Percentiles rank a stretch among this genome's conserved stretches.
Evolutionary conservation across 1,284 basidiomycete species (phyloP).

Genomic region (Rhizopogon parksii): DNA sequence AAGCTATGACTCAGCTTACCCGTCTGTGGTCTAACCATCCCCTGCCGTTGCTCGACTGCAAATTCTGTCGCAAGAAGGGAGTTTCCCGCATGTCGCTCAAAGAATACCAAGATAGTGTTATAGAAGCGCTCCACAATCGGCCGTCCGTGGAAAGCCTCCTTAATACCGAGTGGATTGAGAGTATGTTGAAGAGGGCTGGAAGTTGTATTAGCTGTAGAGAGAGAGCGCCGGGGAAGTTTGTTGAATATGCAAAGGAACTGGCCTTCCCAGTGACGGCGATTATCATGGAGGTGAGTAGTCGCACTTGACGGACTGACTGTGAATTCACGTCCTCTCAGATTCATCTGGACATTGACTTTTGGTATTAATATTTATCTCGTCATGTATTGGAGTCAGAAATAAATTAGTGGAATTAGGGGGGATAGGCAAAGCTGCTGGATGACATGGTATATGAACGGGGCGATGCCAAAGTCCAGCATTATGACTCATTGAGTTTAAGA

Average conservation of each 20-base stretch:
- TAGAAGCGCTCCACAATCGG: slow-evolving; percentile 24
- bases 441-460: no score
- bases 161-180: slow-evolving; percentile 27
- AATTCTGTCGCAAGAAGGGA: slow-evolving; percentile 29
- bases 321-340: slow-evolving; percentile 15
- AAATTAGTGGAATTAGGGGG: background rate
- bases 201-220: slow-evolving; percentile 24
- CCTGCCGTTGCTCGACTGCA: slow-evolving; percentile 26
- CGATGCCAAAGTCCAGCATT: no score
- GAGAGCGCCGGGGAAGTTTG: slow-evolving; percentile 26
- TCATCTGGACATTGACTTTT: slow-evolving; percentile 25
- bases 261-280: slow-evolving; percentile 22
- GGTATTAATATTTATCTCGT: slow-evolving; percentile 11
- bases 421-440: no score
- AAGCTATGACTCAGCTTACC: slow-evolving; percentile 29
- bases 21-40: slow-evolving; percentile 27
- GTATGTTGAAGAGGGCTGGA: slow-evolving; percentile 25
- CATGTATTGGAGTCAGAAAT: background rate
- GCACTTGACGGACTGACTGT: background rate
- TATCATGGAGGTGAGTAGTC: slow-evolving; percentile 21
- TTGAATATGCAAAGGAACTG: slow-evolving; percentile 24
- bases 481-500: no score
- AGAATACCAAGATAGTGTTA: slow-evolving; percentile 28
- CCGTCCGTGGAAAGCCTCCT: slow-evolving; percentile 25
- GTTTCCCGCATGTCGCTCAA: slow-evolving; percentile 26